phyloP scores from a whole-genome alignment of 768 basidiomycete species.

The Hygrophorus russula region DNA sequence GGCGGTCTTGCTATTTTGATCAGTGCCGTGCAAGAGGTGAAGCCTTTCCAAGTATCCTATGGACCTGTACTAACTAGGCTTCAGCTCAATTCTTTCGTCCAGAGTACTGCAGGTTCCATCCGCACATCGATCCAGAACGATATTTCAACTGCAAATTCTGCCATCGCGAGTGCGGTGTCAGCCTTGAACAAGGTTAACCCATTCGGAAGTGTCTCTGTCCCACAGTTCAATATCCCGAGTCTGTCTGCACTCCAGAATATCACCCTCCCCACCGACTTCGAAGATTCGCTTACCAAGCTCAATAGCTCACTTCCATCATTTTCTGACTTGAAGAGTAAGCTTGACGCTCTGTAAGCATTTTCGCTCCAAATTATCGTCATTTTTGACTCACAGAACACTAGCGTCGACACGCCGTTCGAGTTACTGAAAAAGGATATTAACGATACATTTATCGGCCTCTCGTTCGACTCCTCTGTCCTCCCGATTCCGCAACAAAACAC shows the following conservation, averaged over 20 bases:
- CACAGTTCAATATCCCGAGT: constrained; percentile 66
- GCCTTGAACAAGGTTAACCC: constrained; percentile 71
- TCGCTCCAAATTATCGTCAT: not conserved
- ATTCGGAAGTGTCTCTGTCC: constrained; percentile 54
- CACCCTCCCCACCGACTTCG: constrained; percentile 67
- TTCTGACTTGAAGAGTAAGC: constrained; percentile 54
- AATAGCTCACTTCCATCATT: constrained; percentile 77
- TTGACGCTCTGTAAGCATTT: constrained; percentile 51
- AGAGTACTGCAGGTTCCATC: constrained; percentile 43
- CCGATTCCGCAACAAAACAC: constrained; percentile 65
- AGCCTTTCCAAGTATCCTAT: constrained; percentile 11
- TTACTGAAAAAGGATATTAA: constrained; percentile 83
- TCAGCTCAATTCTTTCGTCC: constrained; percentile 65
- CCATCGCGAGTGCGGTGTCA: constrained; percentile 50
- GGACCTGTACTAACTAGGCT: not conserved
- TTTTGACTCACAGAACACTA: constrained; percentile 16
- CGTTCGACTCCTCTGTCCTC: constrained; percentile 60
- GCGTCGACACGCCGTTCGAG: constrained; percentile 82
- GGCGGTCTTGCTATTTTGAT: constrained; percentile 76
- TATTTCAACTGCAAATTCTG: constrained; percentile 54
- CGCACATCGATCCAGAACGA: constrained; percentile 67
- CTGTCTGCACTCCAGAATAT: constrained; percentile 68
- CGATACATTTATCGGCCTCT: constrained; percentile 63
- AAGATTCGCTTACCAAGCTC: constrained; percentile 59
- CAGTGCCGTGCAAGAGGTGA: constrained; percentile 71